phyloP scores from a whole-genome alignment of 768 basidiomycete species.

The Pleurotus ostreatus region DNA sequence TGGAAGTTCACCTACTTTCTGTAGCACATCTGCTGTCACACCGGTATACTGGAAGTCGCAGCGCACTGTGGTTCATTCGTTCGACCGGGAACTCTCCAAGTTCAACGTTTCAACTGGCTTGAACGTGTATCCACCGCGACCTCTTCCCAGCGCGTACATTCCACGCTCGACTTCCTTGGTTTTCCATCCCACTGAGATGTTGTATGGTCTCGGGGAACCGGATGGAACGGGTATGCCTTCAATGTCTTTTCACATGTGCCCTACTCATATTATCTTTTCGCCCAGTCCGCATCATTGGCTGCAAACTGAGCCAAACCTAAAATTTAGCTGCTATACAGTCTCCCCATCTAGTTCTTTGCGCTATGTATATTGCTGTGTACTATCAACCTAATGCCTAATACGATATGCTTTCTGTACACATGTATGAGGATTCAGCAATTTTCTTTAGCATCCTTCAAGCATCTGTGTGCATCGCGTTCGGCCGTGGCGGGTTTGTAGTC shows the following conservation, averaged over 20 bases:
- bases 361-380: too few species aligned
- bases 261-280: background rate
- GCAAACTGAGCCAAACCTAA: background rate
- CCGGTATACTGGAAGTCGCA: conserved; percentile 65
- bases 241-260: background rate
- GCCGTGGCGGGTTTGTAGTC: too few species aligned
- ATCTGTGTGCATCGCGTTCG: too few species aligned
- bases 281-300: conserved; percentile 3
- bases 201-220: conserved; percentile 68
- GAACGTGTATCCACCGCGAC: conserved; percentile 48
- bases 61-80: conserved; percentile 54
- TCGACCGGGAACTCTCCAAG: conserved; percentile 42
- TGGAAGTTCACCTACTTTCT: background rate
- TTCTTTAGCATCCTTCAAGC: too few species aligned
- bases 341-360: too few species aligned
- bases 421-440: too few species aligned
- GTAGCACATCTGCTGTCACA: conserved; percentile 57
- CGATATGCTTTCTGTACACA: too few species aligned
- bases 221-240: conserved; percentile 55
- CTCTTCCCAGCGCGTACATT: conserved; percentile 53
- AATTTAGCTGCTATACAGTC: too few species aligned
- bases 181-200: conserved; percentile 87
- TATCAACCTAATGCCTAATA: too few species aligned
- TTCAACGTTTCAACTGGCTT: conserved; percentile 54
- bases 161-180: conserved; percentile 60